Conservation (phyloP, 495 filamentous ascomycete species). For the Geopyxis carbonaria region DNA sequence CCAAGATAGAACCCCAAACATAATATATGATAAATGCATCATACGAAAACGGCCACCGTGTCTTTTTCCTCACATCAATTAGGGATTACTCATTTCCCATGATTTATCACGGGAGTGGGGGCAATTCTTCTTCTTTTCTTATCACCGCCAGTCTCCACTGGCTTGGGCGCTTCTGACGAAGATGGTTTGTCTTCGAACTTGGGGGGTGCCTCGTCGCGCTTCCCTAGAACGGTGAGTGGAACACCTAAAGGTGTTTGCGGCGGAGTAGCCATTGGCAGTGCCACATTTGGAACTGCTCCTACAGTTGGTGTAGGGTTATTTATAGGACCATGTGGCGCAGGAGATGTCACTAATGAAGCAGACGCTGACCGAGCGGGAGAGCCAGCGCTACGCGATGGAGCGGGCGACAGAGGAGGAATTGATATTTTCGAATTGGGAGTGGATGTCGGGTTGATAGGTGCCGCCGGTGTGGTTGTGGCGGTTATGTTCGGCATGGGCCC, state of each 20-base stretch:
- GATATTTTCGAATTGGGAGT: conserved; percentile 36
- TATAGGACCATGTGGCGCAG: conserved; percentile 31
- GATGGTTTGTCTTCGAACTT: conserved; percentile 18
- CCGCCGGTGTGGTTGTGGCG: conserved; percentile 26
- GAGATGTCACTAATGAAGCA: conserved; percentile 45
- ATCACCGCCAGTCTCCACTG: conserved; percentile 9
- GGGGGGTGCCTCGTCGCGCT: conserved; percentile 33
- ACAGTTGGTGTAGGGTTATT: conserved; percentile 66
- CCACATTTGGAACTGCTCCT: conserved; percentile 53
- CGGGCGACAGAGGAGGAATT: conserved; percentile 37
- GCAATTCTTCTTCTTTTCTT: conserved; percentile 63
- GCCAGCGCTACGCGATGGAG: conserved; percentile 40
- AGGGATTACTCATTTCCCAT: neutral
- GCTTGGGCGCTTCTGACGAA: conserved; percentile 19
- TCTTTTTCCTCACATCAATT: neutral
- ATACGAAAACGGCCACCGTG: no score
- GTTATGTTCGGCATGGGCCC: conserved; percentile 40
- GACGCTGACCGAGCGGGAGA: conserved; percentile 75
- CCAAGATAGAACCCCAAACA: conserved; percentile 1
- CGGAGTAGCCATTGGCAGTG: conserved; percentile 54
- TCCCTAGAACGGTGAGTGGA: conserved; percentile 40
- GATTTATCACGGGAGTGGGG: conserved; percentile 42
- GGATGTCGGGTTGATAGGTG: conserved; percentile 44
- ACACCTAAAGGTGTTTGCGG: conserved; percentile 58
- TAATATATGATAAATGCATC: conserved; percentile 1